Percentiles rank a stretch among this genome's conserved stretches.
Evolutionary conservation across 1,284 basidiomycete species (phyloP).

Genomic region (Leccinum laetum): DNA sequence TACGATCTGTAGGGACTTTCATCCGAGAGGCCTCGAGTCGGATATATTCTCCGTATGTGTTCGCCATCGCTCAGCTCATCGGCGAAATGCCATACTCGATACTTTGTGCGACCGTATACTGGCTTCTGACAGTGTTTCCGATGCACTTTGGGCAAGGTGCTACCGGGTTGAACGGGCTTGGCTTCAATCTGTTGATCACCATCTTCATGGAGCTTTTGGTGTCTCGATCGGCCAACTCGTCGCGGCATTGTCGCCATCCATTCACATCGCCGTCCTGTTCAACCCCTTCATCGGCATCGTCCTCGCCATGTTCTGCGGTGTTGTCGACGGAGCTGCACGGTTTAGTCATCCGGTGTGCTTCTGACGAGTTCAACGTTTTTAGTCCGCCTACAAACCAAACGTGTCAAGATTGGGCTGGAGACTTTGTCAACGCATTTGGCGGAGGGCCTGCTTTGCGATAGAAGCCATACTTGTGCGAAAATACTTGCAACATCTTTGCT

Average conservation of each 20-base stretch:
- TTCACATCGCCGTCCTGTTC: conserved; percentile 79
- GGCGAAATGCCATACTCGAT: conserved; percentile 84
- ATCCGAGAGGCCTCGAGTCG: conserved; percentile 76
- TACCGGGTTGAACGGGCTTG: conserved; percentile 62
- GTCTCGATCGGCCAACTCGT: conserved; percentile 78
- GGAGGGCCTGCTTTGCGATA: conserved; percentile 38
- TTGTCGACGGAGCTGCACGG: conserved; percentile 82
- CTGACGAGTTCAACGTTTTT: conserved; percentile 69
- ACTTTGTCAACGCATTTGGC: conserved; percentile 61
- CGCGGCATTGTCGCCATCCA: conserved; percentile 73
- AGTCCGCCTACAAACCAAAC: conserved; percentile 75
- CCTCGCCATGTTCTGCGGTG: conserved; percentile 76
- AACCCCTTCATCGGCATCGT: conserved; percentile 78
- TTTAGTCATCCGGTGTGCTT: conserved; percentile 64
- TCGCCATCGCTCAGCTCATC: conserved; percentile 80
- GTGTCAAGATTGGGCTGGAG: conserved; percentile 68
- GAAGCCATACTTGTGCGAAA: neutral
- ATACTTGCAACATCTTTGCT: neutral
- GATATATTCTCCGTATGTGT: conserved; percentile 80
- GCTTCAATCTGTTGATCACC: conserved; percentile 73
- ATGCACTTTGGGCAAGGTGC: conserved; percentile 71
- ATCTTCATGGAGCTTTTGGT: conserved; percentile 75
- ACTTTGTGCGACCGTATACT: conserved; percentile 74
- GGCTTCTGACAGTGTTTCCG: conserved; percentile 76
- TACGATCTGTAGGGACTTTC: conserved; percentile 43